Evolutionary conservation across 176 grass and related monocot genomes (phyloP).

Genomic region (Oryza meridionalis): DNA sequence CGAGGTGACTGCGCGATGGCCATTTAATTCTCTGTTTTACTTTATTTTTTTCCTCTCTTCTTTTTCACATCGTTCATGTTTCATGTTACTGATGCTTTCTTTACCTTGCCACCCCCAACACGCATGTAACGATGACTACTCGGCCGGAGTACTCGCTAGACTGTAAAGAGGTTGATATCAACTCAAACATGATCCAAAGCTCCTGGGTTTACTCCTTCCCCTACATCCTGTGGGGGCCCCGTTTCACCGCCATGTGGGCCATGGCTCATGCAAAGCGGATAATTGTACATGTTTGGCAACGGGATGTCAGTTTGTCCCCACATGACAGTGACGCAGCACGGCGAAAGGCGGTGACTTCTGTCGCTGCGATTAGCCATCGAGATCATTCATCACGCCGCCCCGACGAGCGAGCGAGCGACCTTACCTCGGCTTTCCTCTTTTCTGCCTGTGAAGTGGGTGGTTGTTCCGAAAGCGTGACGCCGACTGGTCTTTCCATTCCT

Average conservation of each 20-base stretch:
- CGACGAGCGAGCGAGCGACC: neutral
- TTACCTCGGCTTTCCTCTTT: neutral
- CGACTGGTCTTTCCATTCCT: slow-evolving; percentile 11
- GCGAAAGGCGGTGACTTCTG: neutral
- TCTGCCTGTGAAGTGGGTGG: slow-evolving; percentile 3
- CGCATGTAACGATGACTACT: neutral
- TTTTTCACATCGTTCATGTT: neutral
- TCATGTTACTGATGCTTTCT: neutral
- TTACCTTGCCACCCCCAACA: neutral
- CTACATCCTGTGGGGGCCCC: neutral
- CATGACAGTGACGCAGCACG: neutral
- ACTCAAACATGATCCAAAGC: neutral
- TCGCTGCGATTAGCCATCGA: neutral
- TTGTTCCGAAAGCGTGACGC: slow-evolving; percentile 16
- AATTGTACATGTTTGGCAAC: neutral
- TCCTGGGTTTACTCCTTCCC: neutral
- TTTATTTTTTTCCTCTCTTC: neutral
- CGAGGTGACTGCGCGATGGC: neutral
- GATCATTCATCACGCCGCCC: neutral
- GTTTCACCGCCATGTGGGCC: neutral
- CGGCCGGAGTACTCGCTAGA: neutral
- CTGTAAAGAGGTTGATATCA: slow-evolving; percentile 26
- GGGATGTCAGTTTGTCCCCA: neutral
- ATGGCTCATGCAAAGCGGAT: neutral
- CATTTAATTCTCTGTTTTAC: neutral